phyloP scores from a whole-genome alignment of 225 moss, liverwort and hornwort genomes.

The Antitrichia curtipendula region DNA sequence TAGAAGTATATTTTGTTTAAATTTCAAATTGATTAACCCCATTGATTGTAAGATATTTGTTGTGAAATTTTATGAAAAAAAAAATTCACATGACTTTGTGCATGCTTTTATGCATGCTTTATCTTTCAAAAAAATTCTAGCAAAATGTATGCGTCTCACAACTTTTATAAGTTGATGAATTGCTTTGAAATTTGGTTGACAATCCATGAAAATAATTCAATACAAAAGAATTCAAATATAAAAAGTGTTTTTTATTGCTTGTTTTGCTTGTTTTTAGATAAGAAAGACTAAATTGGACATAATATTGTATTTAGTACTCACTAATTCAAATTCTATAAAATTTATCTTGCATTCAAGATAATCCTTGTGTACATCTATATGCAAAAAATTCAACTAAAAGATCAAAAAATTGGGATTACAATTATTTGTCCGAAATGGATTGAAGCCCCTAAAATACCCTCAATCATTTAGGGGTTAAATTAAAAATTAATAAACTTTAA shows the following conservation, averaged over 20 bases:
- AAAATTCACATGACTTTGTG: accelerated
- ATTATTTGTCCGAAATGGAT: background rate
- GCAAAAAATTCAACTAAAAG: background rate
- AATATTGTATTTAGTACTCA: no score
- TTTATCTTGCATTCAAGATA: background rate
- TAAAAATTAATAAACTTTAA: no score
- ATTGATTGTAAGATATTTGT: background rate
- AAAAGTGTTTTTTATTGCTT: background rate
- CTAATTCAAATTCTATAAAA: background rate
- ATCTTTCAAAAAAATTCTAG: background rate
- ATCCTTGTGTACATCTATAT: background rate
- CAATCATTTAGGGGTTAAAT: no score
- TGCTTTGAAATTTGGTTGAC: background rate
- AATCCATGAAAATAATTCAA: background rate
- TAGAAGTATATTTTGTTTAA: background rate
- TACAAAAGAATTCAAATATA: background rate
- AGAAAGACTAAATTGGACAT: background rate
- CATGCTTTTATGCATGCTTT: background rate
- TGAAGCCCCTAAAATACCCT: no score
- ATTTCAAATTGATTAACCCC: no score
- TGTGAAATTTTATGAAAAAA: background rate
- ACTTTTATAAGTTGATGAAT: background rate
- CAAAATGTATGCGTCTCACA: background rate
- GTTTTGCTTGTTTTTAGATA: background rate
- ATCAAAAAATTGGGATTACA: no score